Base-by-base conservation (phyloP, 495 filamentous ascomycete genomes). In the Sporormia fimetaria region DNA sequence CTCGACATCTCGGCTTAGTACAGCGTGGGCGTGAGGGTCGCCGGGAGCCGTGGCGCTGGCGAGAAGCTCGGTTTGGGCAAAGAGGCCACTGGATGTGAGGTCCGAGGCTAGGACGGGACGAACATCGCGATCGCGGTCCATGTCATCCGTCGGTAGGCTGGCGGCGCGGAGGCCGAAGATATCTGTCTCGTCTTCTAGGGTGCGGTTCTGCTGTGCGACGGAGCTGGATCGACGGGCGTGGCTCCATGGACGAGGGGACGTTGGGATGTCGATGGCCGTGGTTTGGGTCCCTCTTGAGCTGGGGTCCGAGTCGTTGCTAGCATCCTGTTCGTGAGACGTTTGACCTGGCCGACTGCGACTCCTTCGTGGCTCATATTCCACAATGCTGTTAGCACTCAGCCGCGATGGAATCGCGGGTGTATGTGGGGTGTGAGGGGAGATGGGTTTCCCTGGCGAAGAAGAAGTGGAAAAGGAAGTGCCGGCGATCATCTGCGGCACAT, bases 401-500 rank as follows among this genome's bases (percentile, higher is more conserved):
- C 88, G 75, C 14, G 86, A 94, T 23, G 87, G 86, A 31, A 94
- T 83, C 12, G 87, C 85, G 3, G 88, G 87, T 4, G 85, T 94
- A 52, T 94, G 88, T 6, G 88, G 88, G 0, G 87, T 94, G 59
- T 94, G 87, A 8, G 87, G 87, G 2, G 85, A 93, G 32, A 93
- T 70, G 1, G 88, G 85, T 50, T 94, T 96, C 38, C 86, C 86
- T 5, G 83, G 86, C 3, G 87, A 92, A 2, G 87, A 87, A 3
- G 83, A 81, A 0, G 79, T 77, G 8, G 87, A 92, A 30, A 83
- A 69, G n/a, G 81, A 83, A 12, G 81, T 81, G 0, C 81, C 81
- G 26, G 75, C 76, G 34, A 85, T 71, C 82, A 93, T 87, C 6
- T 77, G 76, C 12, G 87, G 86, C 10, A 90, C 80, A 36, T 78